phyloP scores from a whole-genome alignment of 1,284 basidiomycete genomes.

The Leccinum subspadiceum region DNA sequence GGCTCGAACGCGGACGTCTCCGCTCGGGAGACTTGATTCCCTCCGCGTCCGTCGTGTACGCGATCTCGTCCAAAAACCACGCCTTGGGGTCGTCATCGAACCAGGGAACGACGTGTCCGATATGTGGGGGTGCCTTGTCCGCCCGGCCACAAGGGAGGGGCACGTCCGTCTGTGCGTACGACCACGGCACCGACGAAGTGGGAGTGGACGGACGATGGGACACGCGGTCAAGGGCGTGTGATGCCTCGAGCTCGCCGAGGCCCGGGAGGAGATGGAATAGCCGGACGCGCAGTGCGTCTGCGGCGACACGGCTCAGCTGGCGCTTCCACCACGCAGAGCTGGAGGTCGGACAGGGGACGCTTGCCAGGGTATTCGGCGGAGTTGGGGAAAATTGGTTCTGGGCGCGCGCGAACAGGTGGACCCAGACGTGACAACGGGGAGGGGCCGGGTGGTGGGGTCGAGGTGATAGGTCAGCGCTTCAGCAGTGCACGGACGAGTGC shows the following conservation, averaged over 20 bases:
- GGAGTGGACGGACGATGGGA: constrained; percentile 22
- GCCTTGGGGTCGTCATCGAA: constrained; percentile 95
- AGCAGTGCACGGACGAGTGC: constrained; percentile 71
- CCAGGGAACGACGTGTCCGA: constrained; percentile 79
- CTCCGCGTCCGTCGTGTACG: constrained; percentile 61
- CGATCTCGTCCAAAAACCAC: constrained; percentile 87
- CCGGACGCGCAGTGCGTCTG: constrained; percentile 29
- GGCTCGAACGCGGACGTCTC: constrained; percentile 45
- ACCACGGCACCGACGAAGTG: constrained; percentile 44
- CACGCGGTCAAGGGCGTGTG: constrained; percentile 51
- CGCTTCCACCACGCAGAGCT: constrained; percentile 79
- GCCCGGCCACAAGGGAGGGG: constrained; percentile 34
- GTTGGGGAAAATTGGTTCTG: constrained; percentile 65
- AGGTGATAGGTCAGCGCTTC: constrained; percentile 52
- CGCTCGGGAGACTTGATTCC: constrained; percentile 59
- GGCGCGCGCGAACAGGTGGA: constrained; percentile 90
- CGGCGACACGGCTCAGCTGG: constrained; percentile 56
- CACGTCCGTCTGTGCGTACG: constrained; percentile 60
- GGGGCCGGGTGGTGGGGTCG: constrained; percentile 62
- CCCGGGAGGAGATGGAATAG: constrained; percentile 76
- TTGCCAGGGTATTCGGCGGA: too few relatives aligned
- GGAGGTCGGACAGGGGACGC: too few relatives aligned
- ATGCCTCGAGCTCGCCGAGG: constrained; percentile 68
- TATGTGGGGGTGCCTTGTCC: constrained; percentile 33
- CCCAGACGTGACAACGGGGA: constrained; percentile 57